Evolutionary conservation across 2,329 filamentous ascomycete genomes (phyloP).

Genomic region (Paecilomyces sp.): DNA sequence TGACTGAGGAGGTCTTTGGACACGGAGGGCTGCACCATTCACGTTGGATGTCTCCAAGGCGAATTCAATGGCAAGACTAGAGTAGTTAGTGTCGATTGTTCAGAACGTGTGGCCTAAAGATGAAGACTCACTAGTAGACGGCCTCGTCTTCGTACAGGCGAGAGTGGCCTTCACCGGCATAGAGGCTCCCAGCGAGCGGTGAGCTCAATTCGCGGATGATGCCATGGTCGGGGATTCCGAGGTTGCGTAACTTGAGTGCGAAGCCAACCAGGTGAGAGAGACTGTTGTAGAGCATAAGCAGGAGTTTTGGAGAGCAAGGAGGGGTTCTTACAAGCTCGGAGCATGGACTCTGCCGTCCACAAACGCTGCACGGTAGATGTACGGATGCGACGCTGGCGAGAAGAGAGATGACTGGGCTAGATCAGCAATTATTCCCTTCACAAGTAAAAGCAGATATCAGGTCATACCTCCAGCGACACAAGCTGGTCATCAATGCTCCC

Average conservation of each 20-base stretch:
- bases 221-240: constrained; percentile 88
- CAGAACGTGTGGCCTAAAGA: neutral
- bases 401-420: constrained; percentile 66
- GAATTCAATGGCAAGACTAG: constrained; percentile 61
- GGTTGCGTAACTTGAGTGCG: constrained; percentile 84
- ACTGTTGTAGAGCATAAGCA: constrained; percentile 25
- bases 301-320: neutral
- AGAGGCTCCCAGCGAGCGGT: constrained; percentile 83
- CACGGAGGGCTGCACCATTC: constrained; percentile 40
- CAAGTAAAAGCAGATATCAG: constrained; percentile 1
- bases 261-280: constrained; percentile 90
- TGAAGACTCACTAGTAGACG: constrained; percentile 62
- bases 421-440: constrained; percentile 12
- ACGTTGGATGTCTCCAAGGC: constrained; percentile 62
- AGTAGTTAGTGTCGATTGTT: neutral
- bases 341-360: constrained; percentile 89
- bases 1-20: constrained; percentile 42
- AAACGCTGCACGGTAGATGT: constrained; percentile 93
- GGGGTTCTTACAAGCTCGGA: constrained; percentile 64
- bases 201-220: constrained; percentile 83
- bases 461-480: constrained; percentile 73
- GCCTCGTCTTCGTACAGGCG: constrained; percentile 82
- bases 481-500: constrained; percentile 97
- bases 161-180: constrained; percentile 87
- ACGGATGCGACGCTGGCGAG: constrained; percentile 76